Evolutionary conservation across 306 rosid species (phyloP), one percentile per base, ranked within the genome.

Genomic region (Luffa acutangula): DNA sequence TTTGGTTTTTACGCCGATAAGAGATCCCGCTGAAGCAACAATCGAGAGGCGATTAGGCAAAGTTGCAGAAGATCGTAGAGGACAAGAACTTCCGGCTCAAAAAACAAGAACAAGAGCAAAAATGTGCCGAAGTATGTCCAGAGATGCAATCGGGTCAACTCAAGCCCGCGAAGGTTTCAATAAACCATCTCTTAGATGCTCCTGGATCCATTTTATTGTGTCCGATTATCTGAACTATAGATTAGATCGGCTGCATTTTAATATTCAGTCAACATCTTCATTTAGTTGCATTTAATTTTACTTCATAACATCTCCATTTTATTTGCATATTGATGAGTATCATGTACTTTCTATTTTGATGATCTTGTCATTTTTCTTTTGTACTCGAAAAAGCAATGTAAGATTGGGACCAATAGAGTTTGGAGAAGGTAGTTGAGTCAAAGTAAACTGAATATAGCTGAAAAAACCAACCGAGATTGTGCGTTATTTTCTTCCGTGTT

Each of bases 401-500:
- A 88, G 97, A 92, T 39, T 94, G 97, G 96, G 94, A 94, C 90
- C 97, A 89, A 86, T 93, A 87, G 87, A 94, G 84, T 4, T 80
- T 91, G 87, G 98, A 92, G 87, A 90, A 91, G 87, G 98, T 89
- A 73, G 92, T 94, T 41, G 96, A 89, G 85, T 92, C 94, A 3
- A 94, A 94, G 88, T 85, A 91, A 83, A 87, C 6, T 0, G 93
- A 94, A 57, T 94, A 90, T 77, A 87, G 80, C 98, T 84, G 88
- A 94, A 94, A 64, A 89, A 94, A 86, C 92, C 96, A 18, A 92
- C 97, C 36, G 95, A 92, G 73, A 89, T 91, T 59, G 98, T 92
- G 87, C 4, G 95, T 74, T 79, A 10, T 5, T 79, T 2, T 41
- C 21, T 59, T 9, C 6, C 57, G 36, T 25, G 31, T 4, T 70